Base-by-base conservation (phyloP, 495 filamentous ascomycete species). In the Hypomontagnella monticulosa region DNA sequence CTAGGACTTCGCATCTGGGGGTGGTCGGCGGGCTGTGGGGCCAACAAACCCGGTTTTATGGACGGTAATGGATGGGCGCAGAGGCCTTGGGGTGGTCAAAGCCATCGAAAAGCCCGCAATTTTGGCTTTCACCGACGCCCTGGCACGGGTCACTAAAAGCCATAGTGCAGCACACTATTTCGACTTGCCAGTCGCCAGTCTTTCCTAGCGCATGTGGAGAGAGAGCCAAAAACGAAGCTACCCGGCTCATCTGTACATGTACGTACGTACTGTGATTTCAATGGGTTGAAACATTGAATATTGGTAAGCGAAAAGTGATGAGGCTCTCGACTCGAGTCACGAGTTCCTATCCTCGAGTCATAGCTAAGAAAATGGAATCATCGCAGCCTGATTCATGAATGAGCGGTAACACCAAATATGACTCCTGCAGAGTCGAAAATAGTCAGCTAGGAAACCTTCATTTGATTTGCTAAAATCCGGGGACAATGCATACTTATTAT, bases 61-160 rank as follows among this genome's bases (percentile, higher is more conserved):
- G 56, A 37, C 19, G 43, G 20, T 58, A 42, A 38, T 41, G 33
- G 55, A 41, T 37, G 23, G 48, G 41, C 16, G 56, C 64, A 59
- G 30, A 55, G 48, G 40, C 60, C 65, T 30, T 50, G 30, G 20
- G n/a, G 16, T 68, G 59, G 54, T 63, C 65, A 49, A 52, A 61
- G 66, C 66, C 18, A 27, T 10, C 16, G 20, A 10, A 23, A 23
- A 63, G 16, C 65, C 65, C 66, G 60, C 66, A 69, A 64, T 61
- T 64, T 69, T 69, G 60, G 27, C 66, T 69, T 61, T 64, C 66
- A 60, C 65, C 55, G 55, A 63, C 15, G 55, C 32, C 36, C 43
- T 69, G 56, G 55, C 43, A 63, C 54, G 57, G 36, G 50, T 20
- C 56, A 61, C 44, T 61, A 66, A 50, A 48, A 49, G 16, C 41